Evolutionary conservation across 31 red algal genomes (phyloP), one percentile per base, ranked within the genome.

Genomic region (Porphyra umbilicalis): DNA sequence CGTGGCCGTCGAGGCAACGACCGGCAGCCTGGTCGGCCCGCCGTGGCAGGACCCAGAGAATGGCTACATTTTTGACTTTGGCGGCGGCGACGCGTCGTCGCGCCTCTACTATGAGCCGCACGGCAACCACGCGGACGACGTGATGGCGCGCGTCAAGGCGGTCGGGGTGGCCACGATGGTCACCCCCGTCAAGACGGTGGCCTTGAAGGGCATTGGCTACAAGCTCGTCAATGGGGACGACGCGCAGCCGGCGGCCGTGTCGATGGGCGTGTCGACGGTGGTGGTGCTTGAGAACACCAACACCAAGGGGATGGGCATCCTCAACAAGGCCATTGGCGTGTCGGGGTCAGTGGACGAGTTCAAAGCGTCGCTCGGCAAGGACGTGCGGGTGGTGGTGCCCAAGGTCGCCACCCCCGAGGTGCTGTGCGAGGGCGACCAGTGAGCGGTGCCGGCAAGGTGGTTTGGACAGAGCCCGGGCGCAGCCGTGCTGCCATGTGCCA

Each of bases 81-180:
- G 67, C 32, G 67, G 30, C 79, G n/a, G 39, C 33, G 15, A 9
- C 15, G 34, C 36, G 8, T 37, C 79, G 68, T 77, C 80, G 25
- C 75, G 81, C 14, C 13, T 97, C 8, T 92, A 89, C 75, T 88
- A 90, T 76, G 94, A 97, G 83, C 90, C 94, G 78, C 94, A 97
- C 68, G 90, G 90, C 39, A 84, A 90, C 37, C 74, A 87, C 81
- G 38, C 87, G 5, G 76, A 25, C 15, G 79, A 36, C 18, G 25
- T 46, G 0, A 20, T 90, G 18, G 36, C 36, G 8, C 14, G 33
- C 76, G 74, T 77, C 33, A 14, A 36, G 83, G 83, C 74, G 18
- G 35, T 79, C 16, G 40, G 36, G 25, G 57, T 71, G 10, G 57
- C 6, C 25, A 29, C 30, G 20, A 18, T 71, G 11, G 57, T 71